Percentiles rank a stretch among this genome's conserved stretches.
phyloP scores from a whole-genome alignment of 2,329 filamentous ascomycete genomes.

The Pseudocercospora ulei region DNA sequence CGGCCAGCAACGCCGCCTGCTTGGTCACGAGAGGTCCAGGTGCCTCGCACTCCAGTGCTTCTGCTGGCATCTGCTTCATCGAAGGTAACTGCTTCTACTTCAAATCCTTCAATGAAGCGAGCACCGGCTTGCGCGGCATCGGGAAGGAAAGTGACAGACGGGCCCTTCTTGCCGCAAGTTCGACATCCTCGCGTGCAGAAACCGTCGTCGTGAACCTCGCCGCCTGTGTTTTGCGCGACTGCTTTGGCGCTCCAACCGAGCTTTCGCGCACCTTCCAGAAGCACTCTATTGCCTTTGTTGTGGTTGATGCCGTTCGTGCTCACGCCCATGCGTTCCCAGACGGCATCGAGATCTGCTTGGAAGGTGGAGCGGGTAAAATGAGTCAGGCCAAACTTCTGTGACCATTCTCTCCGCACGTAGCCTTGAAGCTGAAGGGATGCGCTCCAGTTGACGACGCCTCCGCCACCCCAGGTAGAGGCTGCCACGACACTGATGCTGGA shows the following conservation, averaged over 20 bases:
- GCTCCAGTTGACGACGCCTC: conserved; percentile 76
- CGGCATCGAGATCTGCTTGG: conserved; percentile 67
- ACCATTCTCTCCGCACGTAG: conserved; percentile 74
- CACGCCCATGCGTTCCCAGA: conserved; percentile 71
- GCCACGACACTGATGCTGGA: conserved; percentile 51
- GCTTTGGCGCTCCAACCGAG: conserved; percentile 60
- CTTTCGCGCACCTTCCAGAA: conserved; percentile 66
- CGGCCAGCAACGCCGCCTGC: conserved; percentile 49
- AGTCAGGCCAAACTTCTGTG: conserved; percentile 51
- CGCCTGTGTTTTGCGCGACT: conserved; percentile 71
- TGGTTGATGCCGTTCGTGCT: conserved; percentile 56
- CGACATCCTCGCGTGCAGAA: conserved; percentile 53
- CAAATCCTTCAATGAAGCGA: conserved; percentile 72
- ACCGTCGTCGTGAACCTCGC: conserved; percentile 62
- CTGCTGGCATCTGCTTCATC: conserved; percentile 44
- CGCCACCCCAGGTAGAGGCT: conserved; percentile 71
- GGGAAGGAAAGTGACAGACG: conserved; percentile 64
- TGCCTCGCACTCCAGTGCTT: conserved; percentile 62
- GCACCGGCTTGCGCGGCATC: conserved; percentile 70
- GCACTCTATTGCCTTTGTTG: conserved; percentile 58
- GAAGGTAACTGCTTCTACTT: conserved; percentile 62
- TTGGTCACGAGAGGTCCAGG: conserved; percentile 63
- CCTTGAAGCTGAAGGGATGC: conserved; percentile 59
- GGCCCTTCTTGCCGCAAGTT: conserved; percentile 66
- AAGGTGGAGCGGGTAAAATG: conserved; percentile 67